phyloP scores from a whole-genome alignment of 352 stramenopile genomes.

The Globisporangium uncinulatum region DNA sequence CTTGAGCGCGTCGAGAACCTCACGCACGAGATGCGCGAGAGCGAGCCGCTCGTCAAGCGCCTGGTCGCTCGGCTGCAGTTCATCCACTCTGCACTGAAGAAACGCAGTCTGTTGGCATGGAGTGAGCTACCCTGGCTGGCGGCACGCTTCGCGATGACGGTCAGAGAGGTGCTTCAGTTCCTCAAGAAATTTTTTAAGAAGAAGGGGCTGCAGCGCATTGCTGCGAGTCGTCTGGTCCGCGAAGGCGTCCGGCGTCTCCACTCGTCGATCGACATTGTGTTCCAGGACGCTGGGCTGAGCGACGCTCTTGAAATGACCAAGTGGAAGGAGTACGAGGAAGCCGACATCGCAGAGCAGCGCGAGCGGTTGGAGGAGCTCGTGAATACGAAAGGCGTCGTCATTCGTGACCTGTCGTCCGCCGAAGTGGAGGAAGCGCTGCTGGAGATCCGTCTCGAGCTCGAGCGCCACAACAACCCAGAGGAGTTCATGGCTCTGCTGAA shows the following conservation, averaged over 20 bases:
- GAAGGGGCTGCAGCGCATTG: slow-evolving; percentile 7
- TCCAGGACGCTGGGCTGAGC: not conserved
- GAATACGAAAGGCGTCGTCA: slow-evolving; percentile 7
- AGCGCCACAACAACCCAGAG: not conserved
- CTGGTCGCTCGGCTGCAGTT: slow-evolving; percentile 6
- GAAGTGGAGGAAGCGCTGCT: slow-evolving; percentile 2
- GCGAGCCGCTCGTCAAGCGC: not conserved
- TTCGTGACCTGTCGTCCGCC: not conserved
- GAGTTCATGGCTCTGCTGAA: slow-evolving; percentile 8
- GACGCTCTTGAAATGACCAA: slow-evolving; percentile 6
- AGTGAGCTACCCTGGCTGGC: not conserved
- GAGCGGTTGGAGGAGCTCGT: slow-evolving; percentile 8
- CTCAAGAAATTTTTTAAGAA: slow-evolving; percentile 2
- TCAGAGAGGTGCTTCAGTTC: not conserved
- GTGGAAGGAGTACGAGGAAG: slow-evolving; percentile 3
- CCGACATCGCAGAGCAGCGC: slow-evolving; percentile 6
- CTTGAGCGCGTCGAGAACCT: not conserved
- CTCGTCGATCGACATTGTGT: slow-evolving; percentile 5
- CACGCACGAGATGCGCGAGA: slow-evolving; percentile 8
- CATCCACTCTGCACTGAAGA: not conserved
- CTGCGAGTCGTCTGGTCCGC: not conserved
- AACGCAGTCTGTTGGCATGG: not conserved
- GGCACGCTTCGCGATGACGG: not conserved
- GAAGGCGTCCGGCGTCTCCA: not conserved
- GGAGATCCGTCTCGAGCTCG: slow-evolving; percentile 14